phyloP scores from a whole-genome alignment of 1,284 basidiomycete genomes.

The Puccinia novopanici region DNA sequence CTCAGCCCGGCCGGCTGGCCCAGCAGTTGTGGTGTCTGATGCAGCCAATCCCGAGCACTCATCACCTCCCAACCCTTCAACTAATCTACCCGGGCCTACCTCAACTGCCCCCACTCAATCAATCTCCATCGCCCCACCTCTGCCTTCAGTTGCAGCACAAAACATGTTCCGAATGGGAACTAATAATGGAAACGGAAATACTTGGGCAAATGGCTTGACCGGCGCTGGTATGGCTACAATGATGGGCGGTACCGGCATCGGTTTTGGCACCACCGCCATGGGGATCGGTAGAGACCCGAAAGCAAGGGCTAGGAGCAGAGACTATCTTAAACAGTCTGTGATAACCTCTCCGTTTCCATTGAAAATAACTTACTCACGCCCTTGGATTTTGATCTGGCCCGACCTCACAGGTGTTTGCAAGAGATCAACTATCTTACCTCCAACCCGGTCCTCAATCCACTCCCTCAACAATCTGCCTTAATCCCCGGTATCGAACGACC shows the following conservation, averaged over 20 bases:
- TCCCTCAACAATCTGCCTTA: conserved; percentile 64
- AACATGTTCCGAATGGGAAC: conserved; percentile 55
- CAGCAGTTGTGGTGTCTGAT: conserved; percentile 12
- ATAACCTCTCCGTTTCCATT: background rate
- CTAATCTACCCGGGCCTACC: conserved; percentile 4
- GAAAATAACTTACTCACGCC: background rate
- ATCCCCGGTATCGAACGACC: conserved; percentile 55
- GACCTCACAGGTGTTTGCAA: conserved; percentile 74
- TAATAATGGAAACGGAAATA: conserved; percentile 12
- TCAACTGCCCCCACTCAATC: conserved; percentile 15
- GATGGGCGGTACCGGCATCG: conserved; percentile 38
- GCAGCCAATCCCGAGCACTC: conserved; percentile 9
- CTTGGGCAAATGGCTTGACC: conserved; percentile 34
- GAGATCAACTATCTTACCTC: conserved; percentile 97
- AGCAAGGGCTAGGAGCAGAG: conserved; percentile 86
- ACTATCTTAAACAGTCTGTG: conserved; percentile 92
- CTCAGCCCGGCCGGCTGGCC: conserved; percentile 16
- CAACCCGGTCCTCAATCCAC: conserved; percentile 91
- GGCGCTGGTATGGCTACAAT: conserved; percentile 67
- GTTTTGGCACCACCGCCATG: conserved; percentile 64
- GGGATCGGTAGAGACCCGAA: conserved; percentile 81
- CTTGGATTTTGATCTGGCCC: background rate
- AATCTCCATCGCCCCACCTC: conserved; percentile 44
- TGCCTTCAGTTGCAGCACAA: conserved; percentile 44
- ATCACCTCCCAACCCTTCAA: conserved; percentile 14